Base-by-base conservation (phyloP, 2,329 filamentous ascomycete species). In the Diaporthe ilicicola region DNA sequence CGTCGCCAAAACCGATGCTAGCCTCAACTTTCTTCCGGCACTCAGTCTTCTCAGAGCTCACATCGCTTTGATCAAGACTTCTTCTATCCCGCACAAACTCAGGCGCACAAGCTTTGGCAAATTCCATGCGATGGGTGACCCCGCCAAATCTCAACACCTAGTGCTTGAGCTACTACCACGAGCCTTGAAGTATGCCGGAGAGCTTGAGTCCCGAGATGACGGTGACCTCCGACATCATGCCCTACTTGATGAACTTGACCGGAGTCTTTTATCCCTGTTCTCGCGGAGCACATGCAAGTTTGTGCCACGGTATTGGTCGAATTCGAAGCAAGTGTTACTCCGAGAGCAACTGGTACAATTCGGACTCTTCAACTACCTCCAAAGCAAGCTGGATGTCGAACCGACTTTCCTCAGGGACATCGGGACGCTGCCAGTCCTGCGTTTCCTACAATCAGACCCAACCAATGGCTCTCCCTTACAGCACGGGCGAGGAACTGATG, bases 251-350 rank as follows among this genome's bases (percentile, higher is more conserved):
- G 48, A 51, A 13, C 48, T 51, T 10, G 48, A 51, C 10, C 48
- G 48, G 22, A 51, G 48, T 51, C 48, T 51, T 0, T 2, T 29
- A 27, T 51, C 5, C 7, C 7, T 51, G 6, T 6, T 51, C 13
- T 51, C 48, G 0, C 1, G 48, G 24, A 5, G 1, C 2, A 15
- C 1, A 0, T 7, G 12, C n/a, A 27, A 0, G 3, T 27, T 50
- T 15, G 22, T 7, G 6, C 46, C 46, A 2, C 0, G 22, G 9
- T 9, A 4, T 15, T 24, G 46, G 4, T 50, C 46, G 22, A 24
- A 24, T 12, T 15, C 24, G 48, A 51, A 9, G 48, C 12, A 51
- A 4, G 48, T 12, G 8, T 1, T 51, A 1, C 27, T 51, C 0
- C 12, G 48, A 10, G 48, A 51, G 6, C 48, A 51, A 29, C 0